A percentile compares a stretch with the other conserved stretches of the same genome.
Evolutionary conservation across 441 rosid genomes (phyloP).

Genomic region (Gossypium gossypioides): DNA sequence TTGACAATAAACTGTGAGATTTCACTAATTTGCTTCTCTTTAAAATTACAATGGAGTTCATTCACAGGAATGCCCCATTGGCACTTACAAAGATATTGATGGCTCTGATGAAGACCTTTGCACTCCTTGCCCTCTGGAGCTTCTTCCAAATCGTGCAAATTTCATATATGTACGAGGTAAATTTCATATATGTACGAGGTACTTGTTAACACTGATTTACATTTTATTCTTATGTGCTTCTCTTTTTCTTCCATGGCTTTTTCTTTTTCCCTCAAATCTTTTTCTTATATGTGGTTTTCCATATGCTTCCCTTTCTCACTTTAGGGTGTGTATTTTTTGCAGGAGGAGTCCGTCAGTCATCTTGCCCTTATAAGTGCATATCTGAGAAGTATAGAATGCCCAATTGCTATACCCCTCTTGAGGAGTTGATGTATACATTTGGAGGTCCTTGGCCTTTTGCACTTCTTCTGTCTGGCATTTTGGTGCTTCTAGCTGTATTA

Average conservation of each 20-base stretch:
- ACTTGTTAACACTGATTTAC: conserved; percentile 12
- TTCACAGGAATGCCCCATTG: conserved; percentile 87
- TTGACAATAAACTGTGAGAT: neutral
- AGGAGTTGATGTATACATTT: conserved; percentile 80
- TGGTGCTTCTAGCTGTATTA: conserved; percentile 64
- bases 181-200: conserved; percentile 79
- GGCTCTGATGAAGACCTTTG: conserved; percentile 86
- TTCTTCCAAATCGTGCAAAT: conserved; percentile 77
- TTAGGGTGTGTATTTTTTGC: conserved; percentile 25
- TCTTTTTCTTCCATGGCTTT: neutral
- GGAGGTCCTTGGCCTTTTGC: conserved; percentile 92
- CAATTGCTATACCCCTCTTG: conserved; percentile 91
- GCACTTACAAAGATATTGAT: conserved; percentile 72
- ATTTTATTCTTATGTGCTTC: conserved; percentile 11
- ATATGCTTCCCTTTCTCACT: conserved; percentile 17
- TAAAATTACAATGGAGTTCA: conserved; percentile 13
- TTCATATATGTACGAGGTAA: conserved; percentile 80
- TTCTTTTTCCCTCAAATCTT: neutral
- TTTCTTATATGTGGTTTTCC: neutral
- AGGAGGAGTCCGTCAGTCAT: conserved; percentile 68
- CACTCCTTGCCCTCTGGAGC: conserved; percentile 66
- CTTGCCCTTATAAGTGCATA: conserved; percentile 81
- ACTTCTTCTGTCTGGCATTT: conserved; percentile 53
- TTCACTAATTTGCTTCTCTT: neutral
- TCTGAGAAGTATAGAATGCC: conserved; percentile 94